Conservation (phyloP, 371 early-diverging fungal genomes). For the Mortierella sp. region DNA sequence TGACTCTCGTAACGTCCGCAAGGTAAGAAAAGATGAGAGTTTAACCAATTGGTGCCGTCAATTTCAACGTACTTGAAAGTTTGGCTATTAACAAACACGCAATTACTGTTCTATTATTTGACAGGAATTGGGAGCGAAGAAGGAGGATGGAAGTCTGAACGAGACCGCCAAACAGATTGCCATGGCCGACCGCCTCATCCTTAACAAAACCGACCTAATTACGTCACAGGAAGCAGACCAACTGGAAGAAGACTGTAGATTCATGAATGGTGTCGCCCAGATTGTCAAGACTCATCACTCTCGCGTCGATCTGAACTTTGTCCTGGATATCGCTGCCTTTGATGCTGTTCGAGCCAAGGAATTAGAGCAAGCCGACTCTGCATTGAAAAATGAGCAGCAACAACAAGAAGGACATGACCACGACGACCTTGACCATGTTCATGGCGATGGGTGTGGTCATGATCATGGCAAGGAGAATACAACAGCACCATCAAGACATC, state of each 20-base stretch:
- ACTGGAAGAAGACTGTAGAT: constrained; percentile 67
- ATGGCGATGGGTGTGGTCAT: constrained; percentile 66
- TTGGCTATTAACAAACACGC: constrained; percentile 47
- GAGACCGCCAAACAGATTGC: constrained; percentile 90
- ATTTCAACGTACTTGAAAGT: constrained; percentile 38
- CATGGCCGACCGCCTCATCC: constrained; percentile 93
- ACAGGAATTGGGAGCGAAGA: constrained; percentile 46
- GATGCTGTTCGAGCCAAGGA: constrained; percentile 53
- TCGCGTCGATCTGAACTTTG: constrained; percentile 59
- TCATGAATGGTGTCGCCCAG: constrained; percentile 77
- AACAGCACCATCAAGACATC: constrained; percentile 21
- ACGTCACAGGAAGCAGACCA: constrained; percentile 60
- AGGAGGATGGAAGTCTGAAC: constrained; percentile 57
- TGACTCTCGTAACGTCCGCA: constrained; percentile 86
- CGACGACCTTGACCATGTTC: constrained; percentile 35
- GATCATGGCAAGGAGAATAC: constrained; percentile 59
- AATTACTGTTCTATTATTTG: not conserved
- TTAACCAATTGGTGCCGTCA: not conserved
- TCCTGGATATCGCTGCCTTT: constrained; percentile 47
- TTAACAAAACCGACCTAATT: constrained; percentile 96
- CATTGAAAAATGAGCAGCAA: constrained; percentile 23
- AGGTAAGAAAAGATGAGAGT: constrained; percentile 52
- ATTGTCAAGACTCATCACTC: constrained; percentile 70
- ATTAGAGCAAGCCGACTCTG: constrained; percentile 36
- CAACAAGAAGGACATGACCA: constrained; percentile 11